phyloP scores from a whole-genome alignment of 73 alveolate genomes.

The Halteria grandinella region DNA sequence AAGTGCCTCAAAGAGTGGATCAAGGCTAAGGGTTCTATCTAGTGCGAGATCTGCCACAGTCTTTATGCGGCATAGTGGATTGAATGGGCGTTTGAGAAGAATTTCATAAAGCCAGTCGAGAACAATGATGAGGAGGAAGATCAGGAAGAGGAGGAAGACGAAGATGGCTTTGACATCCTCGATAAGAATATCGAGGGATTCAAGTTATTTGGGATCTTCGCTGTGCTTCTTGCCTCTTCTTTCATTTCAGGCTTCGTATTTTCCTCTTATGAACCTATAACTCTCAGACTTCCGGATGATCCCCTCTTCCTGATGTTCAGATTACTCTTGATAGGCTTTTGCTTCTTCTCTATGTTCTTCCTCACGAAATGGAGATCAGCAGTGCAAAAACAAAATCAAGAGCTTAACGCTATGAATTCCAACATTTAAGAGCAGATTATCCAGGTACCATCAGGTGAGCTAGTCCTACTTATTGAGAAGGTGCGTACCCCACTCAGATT shows the following conservation, averaged over 20 bases:
- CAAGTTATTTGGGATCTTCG: conserved; percentile 32
- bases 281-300: conserved; percentile 4
- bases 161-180: conserved; percentile 21
- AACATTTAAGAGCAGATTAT: conserved; percentile 21
- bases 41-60: conserved; percentile 74
- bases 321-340: not conserved
- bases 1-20: conserved; percentile 73
- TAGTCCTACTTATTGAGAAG: not conserved
- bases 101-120: conserved; percentile 1
- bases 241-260: not conserved
- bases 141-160: conserved; percentile 23
- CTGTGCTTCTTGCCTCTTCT: not conserved
- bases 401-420: conserved; percentile 2
- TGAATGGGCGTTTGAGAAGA: conserved; percentile 74
- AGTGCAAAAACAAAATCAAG: not conserved
- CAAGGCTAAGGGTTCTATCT: conserved; percentile 60
- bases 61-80: conserved; percentile 60
- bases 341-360: not conserved
- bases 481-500: too few species aligned
- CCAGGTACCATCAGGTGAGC: not conserved
- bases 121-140: not conserved
- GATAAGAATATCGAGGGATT: conserved; percentile 33
- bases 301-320: conserved; percentile 7
- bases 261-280: not conserved
- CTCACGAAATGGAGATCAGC: conserved; percentile 11